Conservation (phyloP, 257 asterid species). For the Solanum virginianum region DNA sequence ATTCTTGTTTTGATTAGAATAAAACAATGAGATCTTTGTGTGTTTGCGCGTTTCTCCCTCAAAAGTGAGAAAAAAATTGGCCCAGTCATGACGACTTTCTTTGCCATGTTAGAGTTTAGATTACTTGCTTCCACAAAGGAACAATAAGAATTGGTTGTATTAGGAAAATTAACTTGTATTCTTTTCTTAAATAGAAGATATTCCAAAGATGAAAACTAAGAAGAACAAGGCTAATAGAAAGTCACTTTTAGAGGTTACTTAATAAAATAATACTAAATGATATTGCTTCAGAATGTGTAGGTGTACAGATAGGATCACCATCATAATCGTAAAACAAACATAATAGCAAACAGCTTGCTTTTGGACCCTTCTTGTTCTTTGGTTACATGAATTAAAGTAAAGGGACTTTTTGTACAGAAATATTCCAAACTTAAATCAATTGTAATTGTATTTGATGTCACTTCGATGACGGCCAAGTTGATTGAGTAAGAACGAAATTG, state of each 20-base stretch:
- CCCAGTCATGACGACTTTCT: neutral
- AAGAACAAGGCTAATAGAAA: neutral
- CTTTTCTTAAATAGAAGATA: neutral
- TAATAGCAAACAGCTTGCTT: neutral
- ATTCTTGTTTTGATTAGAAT: neutral
- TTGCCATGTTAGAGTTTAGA: neutral
- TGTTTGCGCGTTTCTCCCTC: neutral
- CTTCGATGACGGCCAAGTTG: neutral
- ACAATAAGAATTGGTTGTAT: neutral
- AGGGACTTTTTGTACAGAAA: neutral
- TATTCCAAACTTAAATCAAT: neutral
- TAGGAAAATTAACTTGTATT: neutral
- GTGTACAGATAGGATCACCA: neutral
- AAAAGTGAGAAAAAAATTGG: neutral
- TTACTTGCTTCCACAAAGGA: neutral
- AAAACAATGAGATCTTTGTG: neutral
- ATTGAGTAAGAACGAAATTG: no score
- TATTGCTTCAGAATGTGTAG: neutral
- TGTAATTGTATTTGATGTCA: neutral
- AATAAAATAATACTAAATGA: neutral
- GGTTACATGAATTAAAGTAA: neutral
- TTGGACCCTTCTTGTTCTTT: neutral
- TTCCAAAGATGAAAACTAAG: neutral
- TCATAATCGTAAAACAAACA: neutral
- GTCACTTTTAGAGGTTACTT: neutral